These are phyloP conservation scores for Pleurotus giganteus DNA, from an alignment of 768 basidiomycete genomes.

Conservation along the genomic window DNA sequence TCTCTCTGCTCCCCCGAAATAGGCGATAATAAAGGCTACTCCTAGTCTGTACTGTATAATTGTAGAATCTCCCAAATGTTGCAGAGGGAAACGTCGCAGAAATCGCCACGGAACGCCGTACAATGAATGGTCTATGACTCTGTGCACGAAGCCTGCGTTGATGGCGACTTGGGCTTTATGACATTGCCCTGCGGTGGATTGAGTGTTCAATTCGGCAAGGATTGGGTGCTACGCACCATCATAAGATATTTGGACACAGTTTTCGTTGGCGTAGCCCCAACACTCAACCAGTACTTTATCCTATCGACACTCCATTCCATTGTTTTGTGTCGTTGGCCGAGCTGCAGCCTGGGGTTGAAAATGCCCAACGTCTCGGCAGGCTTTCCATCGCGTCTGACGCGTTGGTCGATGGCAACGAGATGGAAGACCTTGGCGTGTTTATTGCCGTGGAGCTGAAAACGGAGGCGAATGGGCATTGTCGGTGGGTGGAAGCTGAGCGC, in stretches of 20 bases:
- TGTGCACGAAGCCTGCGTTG: constrained; percentile 34
- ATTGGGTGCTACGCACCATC: constrained; percentile 52
- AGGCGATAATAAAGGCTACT: not conserved
- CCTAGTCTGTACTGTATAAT: not conserved
- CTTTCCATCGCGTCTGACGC: constrained; percentile 73
- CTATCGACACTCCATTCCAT: constrained; percentile 90
- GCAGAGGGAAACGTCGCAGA: no score
- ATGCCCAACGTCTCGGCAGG: constrained; percentile 87
- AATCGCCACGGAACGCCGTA: not conserved
- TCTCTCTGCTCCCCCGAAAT: constrained; percentile 15
- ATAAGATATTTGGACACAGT: constrained; percentile 75
- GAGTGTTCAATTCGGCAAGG: not conserved
- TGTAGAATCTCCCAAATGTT: no score
- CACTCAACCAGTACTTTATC: constrained; percentile 85
- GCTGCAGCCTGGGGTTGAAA: constrained; percentile 68
- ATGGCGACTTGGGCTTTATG: constrained; percentile 54
- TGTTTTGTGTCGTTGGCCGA: constrained; percentile 58
- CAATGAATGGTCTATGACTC: not conserved
- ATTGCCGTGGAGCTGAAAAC: constrained; percentile 79
- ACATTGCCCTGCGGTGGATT: constrained; percentile 52
- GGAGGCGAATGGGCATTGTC: constrained; percentile 80
- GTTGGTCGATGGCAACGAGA: constrained; percentile 78
- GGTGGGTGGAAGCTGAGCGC: constrained; percentile 12
- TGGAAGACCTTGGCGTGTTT: constrained; percentile 78
- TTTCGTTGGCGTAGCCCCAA: constrained; percentile 81